Evolutionary conservation across 2,329 filamentous ascomycete species (phyloP), one percentile per base, ranked within the genome.

Genomic region (Penicillium janthinellum): DNA sequence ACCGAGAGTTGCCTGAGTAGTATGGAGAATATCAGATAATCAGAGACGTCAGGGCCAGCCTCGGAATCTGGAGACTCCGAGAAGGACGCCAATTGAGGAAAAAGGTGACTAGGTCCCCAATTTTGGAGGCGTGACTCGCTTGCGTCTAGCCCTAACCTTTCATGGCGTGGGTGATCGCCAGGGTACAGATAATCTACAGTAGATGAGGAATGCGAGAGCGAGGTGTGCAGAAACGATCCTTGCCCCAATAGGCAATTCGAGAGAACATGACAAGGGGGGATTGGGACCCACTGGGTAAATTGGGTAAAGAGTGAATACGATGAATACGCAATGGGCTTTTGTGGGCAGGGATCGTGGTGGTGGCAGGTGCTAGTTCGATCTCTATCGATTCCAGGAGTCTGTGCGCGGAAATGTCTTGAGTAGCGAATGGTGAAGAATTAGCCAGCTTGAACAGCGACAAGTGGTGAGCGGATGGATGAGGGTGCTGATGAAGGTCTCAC

Each of bases 211-310:
- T 53, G 54, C 59, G 61, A 66, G 54, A 63, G 63, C 60, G 65
- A 64, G 60, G 59, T 61, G 65, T 39, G 49, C 35, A 52, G 49
- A 51, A 35, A 14, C 15, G 61, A 70, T 63, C 60, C 2, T 57
- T 64, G 25, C 64, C 62, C 28, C 42, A 67, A 57, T 49, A 14
- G 31, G 47, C 47, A 49, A 34, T 35, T 49, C n/a, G 31, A 49
- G 47, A 31, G 44, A 12, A 20, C 14, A 31, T 5, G 25, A 14
- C 15, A 10, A 15, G 25, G 25, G 42, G 17, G 25, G 22, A 22
- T 20, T 10, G 39, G 42, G 42, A 11, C 31, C 44, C 25, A 47
- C 44, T 47, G 6, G 25, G 44, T 47, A 10, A 47, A 47, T 47
- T n/a, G 14, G 44, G 31, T 15, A 8, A 47, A 47, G 31, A 31